A percentile compares a stretch with the other conserved stretches of the same genome.
phyloP scores from a whole-genome alignment of 2,329 filamentous ascomycete species.

The Orbilia ellipsospora region DNA sequence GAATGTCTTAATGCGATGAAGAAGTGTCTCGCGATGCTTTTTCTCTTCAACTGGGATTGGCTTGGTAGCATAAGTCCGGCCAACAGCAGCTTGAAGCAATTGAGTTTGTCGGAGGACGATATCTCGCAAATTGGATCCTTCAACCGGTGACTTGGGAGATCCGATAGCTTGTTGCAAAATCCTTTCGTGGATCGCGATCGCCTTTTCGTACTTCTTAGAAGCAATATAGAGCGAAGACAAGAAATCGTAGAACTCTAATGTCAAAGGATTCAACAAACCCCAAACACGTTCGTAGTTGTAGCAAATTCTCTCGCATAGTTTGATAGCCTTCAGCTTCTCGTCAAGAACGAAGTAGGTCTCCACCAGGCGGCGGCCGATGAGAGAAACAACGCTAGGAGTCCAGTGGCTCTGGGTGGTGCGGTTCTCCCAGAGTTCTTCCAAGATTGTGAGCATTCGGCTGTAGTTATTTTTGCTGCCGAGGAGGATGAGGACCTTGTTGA shows the following conservation, averaged over 20 bases:
- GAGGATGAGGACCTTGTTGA: slow-evolving; percentile 36
- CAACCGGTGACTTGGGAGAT: not conserved
- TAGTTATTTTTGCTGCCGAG: slow-evolving; percentile 33
- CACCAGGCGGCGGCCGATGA: slow-evolving; percentile 68
- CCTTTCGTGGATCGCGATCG: slow-evolving; percentile 55
- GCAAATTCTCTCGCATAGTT: slow-evolving; percentile 68
- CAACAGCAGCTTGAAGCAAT: slow-evolving; percentile 20
- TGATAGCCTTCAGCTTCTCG: slow-evolving; percentile 64
- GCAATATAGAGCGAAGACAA: slow-evolving; percentile 67
- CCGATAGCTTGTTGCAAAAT: slow-evolving; percentile 33
- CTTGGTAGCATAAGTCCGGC: slow-evolving; percentile 19
- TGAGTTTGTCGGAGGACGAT: slow-evolving; percentile 26
- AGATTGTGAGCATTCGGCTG: slow-evolving; percentile 58
- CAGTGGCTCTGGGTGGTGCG: slow-evolving; percentile 65
- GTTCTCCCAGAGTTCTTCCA: slow-evolving; percentile 65
- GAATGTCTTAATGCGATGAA: slow-evolving; percentile 19
- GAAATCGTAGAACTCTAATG: slow-evolving; percentile 66
- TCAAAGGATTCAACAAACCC: slow-evolving; percentile 65
- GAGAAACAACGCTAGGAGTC: slow-evolving; percentile 65
- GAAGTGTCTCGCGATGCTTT: slow-evolving; percentile 18
- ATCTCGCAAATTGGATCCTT: slow-evolving; percentile 19
- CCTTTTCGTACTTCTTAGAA: slow-evolving; percentile 62
- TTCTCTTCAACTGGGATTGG: slow-evolving; percentile 18
- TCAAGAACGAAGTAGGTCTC: slow-evolving; percentile 67
- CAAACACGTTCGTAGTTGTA: slow-evolving; percentile 69